Percentiles rank a stretch among this genome's conserved stretches.
These are phyloP conservation scores for Striga hermonthica DNA, from an alignment of 305 asterid species.

Conservation along the genomic window DNA sequence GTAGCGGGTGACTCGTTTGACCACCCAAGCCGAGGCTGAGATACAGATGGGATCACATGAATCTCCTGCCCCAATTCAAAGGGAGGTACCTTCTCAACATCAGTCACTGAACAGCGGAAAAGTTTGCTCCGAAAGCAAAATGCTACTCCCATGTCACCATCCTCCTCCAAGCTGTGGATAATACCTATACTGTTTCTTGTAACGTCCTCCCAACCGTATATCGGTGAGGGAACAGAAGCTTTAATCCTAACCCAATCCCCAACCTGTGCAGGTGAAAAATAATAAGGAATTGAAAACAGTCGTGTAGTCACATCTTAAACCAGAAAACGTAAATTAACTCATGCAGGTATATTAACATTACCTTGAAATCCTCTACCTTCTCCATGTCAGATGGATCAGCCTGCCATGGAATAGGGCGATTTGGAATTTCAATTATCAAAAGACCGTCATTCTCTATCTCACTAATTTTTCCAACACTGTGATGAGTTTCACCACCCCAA, in stretches of 20 bases:
- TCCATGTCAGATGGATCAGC: constrained; percentile 99
- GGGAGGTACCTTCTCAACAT: constrained; percentile 83
- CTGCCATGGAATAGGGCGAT: constrained; percentile 88
- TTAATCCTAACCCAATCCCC: constrained; percentile 91
- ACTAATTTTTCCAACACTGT: constrained; percentile 84
- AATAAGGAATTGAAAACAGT: constrained; percentile 24
- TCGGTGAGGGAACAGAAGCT: constrained; percentile 92
- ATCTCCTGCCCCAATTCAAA: constrained; percentile 85
- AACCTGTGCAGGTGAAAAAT: constrained; percentile 48
- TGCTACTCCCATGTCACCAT: constrained; percentile 93
- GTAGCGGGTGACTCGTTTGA: constrained; percentile 87
- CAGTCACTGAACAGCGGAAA: constrained; percentile 84
- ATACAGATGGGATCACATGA: constrained; percentile 65
- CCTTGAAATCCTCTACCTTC: constrained; percentile 89
- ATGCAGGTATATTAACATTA: constrained; percentile 37
- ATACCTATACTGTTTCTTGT: constrained; percentile 77
- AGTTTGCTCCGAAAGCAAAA: constrained; percentile 92
- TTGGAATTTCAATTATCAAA: constrained; percentile 73
- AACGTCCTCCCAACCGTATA: constrained; percentile 96
- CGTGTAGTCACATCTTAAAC: constrained; percentile 18
- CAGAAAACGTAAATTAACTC: constrained; percentile 4
- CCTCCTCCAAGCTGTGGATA: constrained; percentile 92
- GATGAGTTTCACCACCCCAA: constrained; percentile 99
- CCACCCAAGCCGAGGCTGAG: constrained; percentile 98
- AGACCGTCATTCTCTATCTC: constrained; percentile 94